phyloP scores from a whole-genome alignment of 2,329 filamentous ascomycete species.

The Cercospora sesami region DNA sequence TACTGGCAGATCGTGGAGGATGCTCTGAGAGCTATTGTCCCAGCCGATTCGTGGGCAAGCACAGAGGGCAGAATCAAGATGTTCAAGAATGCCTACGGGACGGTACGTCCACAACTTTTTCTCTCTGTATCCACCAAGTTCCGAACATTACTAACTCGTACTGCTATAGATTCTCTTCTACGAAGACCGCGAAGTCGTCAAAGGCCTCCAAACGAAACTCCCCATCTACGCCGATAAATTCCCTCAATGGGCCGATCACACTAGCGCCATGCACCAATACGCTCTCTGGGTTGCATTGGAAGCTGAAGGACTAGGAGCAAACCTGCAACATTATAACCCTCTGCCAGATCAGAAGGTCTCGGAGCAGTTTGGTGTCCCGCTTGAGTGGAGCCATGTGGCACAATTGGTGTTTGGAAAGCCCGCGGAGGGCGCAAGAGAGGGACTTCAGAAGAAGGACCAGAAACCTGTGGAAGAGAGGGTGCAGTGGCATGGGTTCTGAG shows the following conservation, averaged over 20 bases:
- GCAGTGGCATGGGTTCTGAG: conserved; percentile 36
- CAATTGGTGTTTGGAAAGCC: conserved; percentile 72
- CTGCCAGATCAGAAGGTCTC: conserved; percentile 73
- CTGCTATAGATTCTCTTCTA: conserved; percentile 74
- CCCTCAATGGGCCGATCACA: conserved; percentile 72
- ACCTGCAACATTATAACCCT: conserved; percentile 93
- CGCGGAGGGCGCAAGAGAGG: conserved; percentile 48
- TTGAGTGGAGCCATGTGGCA: conserved; percentile 72
- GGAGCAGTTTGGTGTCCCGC: conserved; percentile 68
- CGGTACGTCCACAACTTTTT: conserved; percentile 60
- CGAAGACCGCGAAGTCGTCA: conserved; percentile 69
- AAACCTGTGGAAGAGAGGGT: conserved; percentile 35
- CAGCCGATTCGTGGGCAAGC: conserved; percentile 61
- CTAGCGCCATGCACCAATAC: conserved; percentile 79
- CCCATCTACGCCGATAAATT: conserved; percentile 77
- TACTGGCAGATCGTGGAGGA: conserved; percentile 76
- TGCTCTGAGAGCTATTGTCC: conserved; percentile 67
- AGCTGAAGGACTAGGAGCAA: conserved; percentile 79
- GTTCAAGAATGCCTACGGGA: conserved; percentile 74
- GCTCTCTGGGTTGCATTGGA: conserved; percentile 79
- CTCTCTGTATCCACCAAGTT: no score
- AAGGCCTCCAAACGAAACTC: conserved; percentile 67
- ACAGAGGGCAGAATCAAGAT: conserved; percentile 53
- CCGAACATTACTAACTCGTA: not conserved
- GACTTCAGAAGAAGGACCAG: conserved; percentile 32